Conservation (phyloP, 805 yeast genomes). For the Candida pini region DNA sequence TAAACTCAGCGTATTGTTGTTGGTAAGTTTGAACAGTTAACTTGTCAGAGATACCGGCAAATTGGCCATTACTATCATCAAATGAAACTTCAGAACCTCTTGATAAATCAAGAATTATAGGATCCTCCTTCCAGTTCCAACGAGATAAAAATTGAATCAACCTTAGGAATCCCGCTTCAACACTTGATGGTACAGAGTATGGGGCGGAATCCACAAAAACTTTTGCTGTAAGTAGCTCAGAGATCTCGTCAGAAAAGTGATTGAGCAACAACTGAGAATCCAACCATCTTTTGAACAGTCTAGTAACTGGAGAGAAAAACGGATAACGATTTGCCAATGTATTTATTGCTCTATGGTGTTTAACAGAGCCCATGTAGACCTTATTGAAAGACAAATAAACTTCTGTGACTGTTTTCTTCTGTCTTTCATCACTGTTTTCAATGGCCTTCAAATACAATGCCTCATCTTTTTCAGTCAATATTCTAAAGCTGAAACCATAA, state of each 20-base stretch:
- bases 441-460: constrained; percentile 66
- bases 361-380: constrained; percentile 58
- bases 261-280: constrained; percentile 70
- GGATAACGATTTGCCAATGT: constrained; percentile 67
- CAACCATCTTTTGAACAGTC: constrained; percentile 87
- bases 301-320: constrained; percentile 69
- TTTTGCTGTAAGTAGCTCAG: constrained; percentile 76
- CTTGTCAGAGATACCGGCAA: constrained; percentile 51
- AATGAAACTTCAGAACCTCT: constrained; percentile 32
- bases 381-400: constrained; percentile 61
- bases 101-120: constrained; percentile 73
- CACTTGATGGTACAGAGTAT: constrained; percentile 73
- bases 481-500: constrained; percentile 72
- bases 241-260: constrained; percentile 71
- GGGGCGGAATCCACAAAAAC: constrained; percentile 87
- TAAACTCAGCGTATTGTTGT: constrained; percentile 56
- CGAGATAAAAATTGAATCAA: constrained; percentile 60
- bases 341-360: constrained; percentile 77
- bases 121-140: constrained; percentile 95
- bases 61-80: constrained; percentile 22
- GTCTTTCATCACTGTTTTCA: constrained; percentile 55
- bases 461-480: constrained; percentile 82
- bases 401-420: constrained; percentile 52
- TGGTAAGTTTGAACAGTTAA: constrained; percentile 59
- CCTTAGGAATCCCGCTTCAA: constrained; percentile 76